phyloP scores from a whole-genome alignment of 352 stramenopile species.

The Phytophthora palmivora region DNA sequence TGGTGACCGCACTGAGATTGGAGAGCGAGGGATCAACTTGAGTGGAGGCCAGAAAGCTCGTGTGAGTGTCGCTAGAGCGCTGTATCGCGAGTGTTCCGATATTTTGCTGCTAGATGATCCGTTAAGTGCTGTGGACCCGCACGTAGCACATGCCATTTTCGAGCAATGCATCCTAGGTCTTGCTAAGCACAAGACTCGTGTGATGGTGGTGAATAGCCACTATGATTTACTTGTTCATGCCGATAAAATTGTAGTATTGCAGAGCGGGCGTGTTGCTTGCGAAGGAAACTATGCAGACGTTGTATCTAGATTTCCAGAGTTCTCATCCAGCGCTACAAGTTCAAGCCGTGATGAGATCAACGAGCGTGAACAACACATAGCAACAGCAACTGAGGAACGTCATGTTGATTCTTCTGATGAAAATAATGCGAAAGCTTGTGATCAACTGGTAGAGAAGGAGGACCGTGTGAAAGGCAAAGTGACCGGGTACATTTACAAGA shows the following conservation, averaged over 20 bases:
- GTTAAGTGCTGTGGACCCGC: constrained; percentile 93
- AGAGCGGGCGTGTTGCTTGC: constrained; percentile 75
- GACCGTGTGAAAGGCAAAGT: constrained; percentile 44
- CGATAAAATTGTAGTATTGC: constrained; percentile 64
- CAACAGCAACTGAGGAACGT: constrained; percentile 1
- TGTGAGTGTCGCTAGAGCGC: constrained; percentile 83
- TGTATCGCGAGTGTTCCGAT: constrained; percentile 88
- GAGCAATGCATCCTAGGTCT: constrained; percentile 82
- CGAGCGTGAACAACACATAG: background rate
- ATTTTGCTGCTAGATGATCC: constrained; percentile 94
- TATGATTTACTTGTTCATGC: constrained; percentile 83
- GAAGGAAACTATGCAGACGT: constrained; percentile 76
- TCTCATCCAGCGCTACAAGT: constrained; percentile 14
- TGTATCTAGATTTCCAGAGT: constrained; percentile 38
- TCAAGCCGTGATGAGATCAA: background rate
- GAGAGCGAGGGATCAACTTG: constrained; percentile 95
- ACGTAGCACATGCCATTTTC: constrained; percentile 95
- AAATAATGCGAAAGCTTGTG: background rate
- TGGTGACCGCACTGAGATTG: constrained; percentile 94
- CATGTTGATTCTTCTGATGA: background rate
- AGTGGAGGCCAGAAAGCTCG: constrained; percentile 93
- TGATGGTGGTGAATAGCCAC: constrained; percentile 92
- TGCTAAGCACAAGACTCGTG: constrained; percentile 60
- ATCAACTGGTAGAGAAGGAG: constrained; percentile 35
- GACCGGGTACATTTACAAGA: constrained; percentile 31